Base-by-base conservation (phyloP, 352 stramenopile genomes). In the Globisporangium ultimum region DNA sequence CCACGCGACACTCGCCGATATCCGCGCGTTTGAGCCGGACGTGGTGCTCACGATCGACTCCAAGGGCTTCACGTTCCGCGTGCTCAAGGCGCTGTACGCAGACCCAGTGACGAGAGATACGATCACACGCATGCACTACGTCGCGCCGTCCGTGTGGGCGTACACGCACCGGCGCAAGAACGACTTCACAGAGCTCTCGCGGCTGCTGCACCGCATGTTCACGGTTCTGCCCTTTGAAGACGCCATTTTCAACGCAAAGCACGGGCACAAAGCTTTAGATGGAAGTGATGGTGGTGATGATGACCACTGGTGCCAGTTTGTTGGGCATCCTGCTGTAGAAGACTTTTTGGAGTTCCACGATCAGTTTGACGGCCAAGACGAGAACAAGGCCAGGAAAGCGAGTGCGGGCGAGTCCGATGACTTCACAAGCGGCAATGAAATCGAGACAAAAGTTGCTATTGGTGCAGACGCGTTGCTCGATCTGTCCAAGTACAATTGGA, bases 41-140 rank as follows among this genome's bases (percentile, higher is more conserved):
- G 53, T 89, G n/a, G 66, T 92, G 38, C 70, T 92, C 20, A 86
- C 83, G 10, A 88, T 92, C 56, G 83, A 92, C 67, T 90, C 80
- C 10, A 92, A 92, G 55, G 83, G 80, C 42, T 90, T 92, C 60
- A 76, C 67, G 10, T 89, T 91, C 57, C 75, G 80, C 36, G 72
- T 90, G 17, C 61, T 88, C 7, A 67, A 75, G 21, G 64, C 63
- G 22, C 55, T 92, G 10, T 63, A 76, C n/a, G 53, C 24, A 0
- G 63, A 75, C 18, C 54, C 53, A 2, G 42, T 61, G 49, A 61
- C 61, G 3, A 17, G 50, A 1, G 22, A 65, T 15, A 50, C 53
- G 1, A 55, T 84, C 15, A 76, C 59, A 58, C 78, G 81, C 48
- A 80, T 83, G 36, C 84, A 93, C 56, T 93, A 88, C 63, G 83